Evolutionary conservation across 2,329 filamentous ascomycete genomes (phyloP).

Genomic region (Sporothrix luriei): DNA sequence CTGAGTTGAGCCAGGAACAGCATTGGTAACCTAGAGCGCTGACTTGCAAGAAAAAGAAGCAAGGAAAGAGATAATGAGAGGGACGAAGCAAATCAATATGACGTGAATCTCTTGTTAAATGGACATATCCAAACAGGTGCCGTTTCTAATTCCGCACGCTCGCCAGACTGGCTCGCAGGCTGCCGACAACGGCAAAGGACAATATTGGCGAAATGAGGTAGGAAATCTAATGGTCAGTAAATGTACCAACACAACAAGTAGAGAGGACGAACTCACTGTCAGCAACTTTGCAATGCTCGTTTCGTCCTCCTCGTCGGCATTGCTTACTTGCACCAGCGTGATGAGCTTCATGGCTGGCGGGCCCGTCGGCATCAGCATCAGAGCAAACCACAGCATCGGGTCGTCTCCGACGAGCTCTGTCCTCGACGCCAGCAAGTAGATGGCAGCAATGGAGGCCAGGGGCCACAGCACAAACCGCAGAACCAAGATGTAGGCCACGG

Average conservation of each 20-base stretch:
- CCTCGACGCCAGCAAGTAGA: slow-evolving; percentile 58
- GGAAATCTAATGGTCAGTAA: slow-evolving; percentile 39
- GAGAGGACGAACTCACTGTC: slow-evolving; percentile 41
- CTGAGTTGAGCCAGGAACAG: too few species aligned
- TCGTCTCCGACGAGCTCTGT: slow-evolving; percentile 58
- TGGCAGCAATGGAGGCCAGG: slow-evolving; percentile 53
- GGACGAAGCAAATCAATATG: too few species aligned
- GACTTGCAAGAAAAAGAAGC: too few species aligned
- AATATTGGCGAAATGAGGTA: slow-evolving; percentile 47
- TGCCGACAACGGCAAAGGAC: slow-evolving; percentile 45
- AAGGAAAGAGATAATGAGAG: too few species aligned
- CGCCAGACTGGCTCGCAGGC: slow-evolving; percentile 42
- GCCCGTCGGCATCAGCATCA: slow-evolving; percentile 54
- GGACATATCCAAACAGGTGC: too few species aligned
- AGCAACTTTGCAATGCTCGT: slow-evolving; percentile 50
- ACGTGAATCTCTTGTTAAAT: too few species aligned
- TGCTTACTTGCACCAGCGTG: slow-evolving; percentile 50
- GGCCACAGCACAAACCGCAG: slow-evolving; percentile 66
- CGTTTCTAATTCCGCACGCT: slow-evolving; percentile 31
- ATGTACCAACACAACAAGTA: not conserved
- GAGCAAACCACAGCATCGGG: slow-evolving; percentile 66
- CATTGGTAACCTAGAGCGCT: too few species aligned
- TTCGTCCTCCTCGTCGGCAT: slow-evolving; percentile 46
- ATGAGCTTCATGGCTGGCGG: slow-evolving; percentile 54
- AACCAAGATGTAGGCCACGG: slow-evolving; percentile 55